Conservation (phyloP, 495 filamentous ascomycete species). For the Penicillium desertorum region DNA sequence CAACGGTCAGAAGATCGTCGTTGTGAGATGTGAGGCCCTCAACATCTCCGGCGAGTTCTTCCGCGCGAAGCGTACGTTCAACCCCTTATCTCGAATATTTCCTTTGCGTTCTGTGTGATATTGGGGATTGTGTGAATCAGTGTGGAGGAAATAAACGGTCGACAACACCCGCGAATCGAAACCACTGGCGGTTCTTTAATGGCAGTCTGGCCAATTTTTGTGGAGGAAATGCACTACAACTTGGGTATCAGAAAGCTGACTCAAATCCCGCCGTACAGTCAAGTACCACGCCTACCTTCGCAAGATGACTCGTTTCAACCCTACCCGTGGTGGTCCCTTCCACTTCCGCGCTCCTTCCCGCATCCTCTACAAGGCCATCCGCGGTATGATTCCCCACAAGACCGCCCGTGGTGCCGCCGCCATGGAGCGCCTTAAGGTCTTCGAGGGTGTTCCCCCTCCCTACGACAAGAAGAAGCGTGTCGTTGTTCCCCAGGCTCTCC, state of each 20-base stretch:
- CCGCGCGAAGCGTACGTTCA: conserved; percentile 94
- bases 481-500: conserved; percentile 96
- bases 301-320: conserved; percentile 99
- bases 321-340: conserved; percentile 97
- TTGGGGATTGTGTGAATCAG: conserved; percentile 5
- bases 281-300: conserved; percentile 99
- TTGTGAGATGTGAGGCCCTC: conserved; percentile 96
- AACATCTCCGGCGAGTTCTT: conserved; percentile 99
- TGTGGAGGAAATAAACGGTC: conserved; percentile 11
- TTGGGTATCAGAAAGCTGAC: conserved; percentile 33
- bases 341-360: conserved; percentile 98
- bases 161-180: not conserved
- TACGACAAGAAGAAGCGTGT: conserved; percentile 99
- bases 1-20: conserved; percentile 98
- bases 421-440: conserved; percentile 97
- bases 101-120: conserved; percentile 15
- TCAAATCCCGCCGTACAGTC: conserved; percentile 59
- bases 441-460: conserved; percentile 97
- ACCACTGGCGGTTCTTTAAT: not conserved
- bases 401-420: conserved; percentile 94
- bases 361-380: conserved; percentile 99
- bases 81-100: conserved; percentile 22
- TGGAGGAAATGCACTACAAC: conserved; percentile 7
- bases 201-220: not conserved
- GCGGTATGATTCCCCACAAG: conserved; percentile 99